Conservation (phyloP, 129 eudicot genomes). For the Flaveria bidentis region DNA sequence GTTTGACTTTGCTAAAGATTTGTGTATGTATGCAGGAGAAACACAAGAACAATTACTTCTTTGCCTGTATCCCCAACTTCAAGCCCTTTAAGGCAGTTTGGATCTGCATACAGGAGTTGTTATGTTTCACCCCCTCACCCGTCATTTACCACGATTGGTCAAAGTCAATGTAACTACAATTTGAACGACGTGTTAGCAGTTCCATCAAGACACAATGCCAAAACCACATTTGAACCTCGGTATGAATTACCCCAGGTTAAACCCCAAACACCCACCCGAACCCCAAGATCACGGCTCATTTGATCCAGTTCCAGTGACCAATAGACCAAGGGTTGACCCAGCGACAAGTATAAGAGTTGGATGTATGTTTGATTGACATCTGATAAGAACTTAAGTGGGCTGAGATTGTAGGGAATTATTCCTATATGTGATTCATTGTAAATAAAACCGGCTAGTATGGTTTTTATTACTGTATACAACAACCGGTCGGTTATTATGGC, state of each 20-base stretch:
- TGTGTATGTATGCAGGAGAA: slow-evolving; percentile 49
- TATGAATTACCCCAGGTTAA: slow-evolving; percentile 53
- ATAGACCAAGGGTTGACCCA: slow-evolving; percentile 11
- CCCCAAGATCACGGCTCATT: slow-evolving; percentile 52
- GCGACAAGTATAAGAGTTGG: slow-evolving; percentile 8
- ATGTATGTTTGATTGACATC: slow-evolving; percentile 16
- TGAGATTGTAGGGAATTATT: slow-evolving; percentile 6
- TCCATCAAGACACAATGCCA: slow-evolving; percentile 49
- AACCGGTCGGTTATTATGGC: slow-evolving; percentile 19
- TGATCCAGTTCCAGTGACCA: slow-evolving; percentile 19
- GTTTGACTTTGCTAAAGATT: slow-evolving; percentile 19
- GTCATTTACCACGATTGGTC: slow-evolving; percentile 51
- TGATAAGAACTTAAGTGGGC: slow-evolving; percentile 3
- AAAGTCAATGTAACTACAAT: slow-evolving; percentile 34
- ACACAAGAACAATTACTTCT: slow-evolving; percentile 63
- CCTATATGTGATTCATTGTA: slow-evolving; percentile 31
- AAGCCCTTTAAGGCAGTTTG: slow-evolving; percentile 68
- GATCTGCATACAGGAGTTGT: slow-evolving; percentile 52
- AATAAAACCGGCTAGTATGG: slow-evolving; percentile 33
- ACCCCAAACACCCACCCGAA: slow-evolving; percentile 54
- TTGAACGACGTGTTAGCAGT: slow-evolving; percentile 36
- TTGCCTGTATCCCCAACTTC: slow-evolving; percentile 91
- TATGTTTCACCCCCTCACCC: slow-evolving; percentile 82
- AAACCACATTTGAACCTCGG: slow-evolving; percentile 63
- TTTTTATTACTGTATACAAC: slow-evolving; percentile 29